phyloP scores from a whole-genome alignment of 2,329 filamentous ascomycete species.

The Colletotrichum falcatum region DNA sequence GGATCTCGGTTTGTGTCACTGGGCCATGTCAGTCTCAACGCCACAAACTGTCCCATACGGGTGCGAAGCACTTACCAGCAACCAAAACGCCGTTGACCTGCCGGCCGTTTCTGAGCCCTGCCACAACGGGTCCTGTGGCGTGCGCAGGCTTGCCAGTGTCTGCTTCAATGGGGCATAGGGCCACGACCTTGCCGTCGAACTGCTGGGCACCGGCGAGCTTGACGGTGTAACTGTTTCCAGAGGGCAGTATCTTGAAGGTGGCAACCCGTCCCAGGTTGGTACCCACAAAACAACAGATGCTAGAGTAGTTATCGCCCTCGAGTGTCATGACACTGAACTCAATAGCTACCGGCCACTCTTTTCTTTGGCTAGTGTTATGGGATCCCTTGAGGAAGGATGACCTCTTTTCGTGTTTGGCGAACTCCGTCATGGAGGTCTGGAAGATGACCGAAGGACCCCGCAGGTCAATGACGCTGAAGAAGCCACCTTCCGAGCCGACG shows the following conservation, averaged over 20 bases:
- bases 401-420: conserved; percentile 81
- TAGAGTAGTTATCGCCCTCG: conserved; percentile 95
- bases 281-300: conserved; percentile 91
- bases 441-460: conserved; percentile 89
- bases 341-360: conserved; percentile 83
- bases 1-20: conserved; percentile 79
- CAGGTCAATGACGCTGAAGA: conserved; percentile 85
- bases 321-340: conserved; percentile 95
- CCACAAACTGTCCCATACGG: neutral
- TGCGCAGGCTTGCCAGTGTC: conserved; percentile 81
- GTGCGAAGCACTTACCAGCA: conserved; percentile 64
- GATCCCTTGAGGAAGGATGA: conserved; percentile 75
- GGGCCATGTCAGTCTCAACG: conserved; percentile 45
- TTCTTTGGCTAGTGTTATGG: conserved; percentile 59
- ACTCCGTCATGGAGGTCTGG: conserved; percentile 76
- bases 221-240: conserved; percentile 77
- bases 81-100: conserved; percentile 86
- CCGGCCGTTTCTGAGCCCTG: conserved; percentile 78
- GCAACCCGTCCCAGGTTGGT: conserved; percentile 86
- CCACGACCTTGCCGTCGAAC: conserved; percentile 78
- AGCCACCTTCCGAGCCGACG: conserved; percentile 85
- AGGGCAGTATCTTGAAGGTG: conserved; percentile 91
- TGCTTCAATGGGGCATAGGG: conserved; percentile 82
- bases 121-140: conserved; percentile 81
- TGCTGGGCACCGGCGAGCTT: conserved; percentile 76